Conservation (phyloP, 148 eudicot genomes). For the Bassia scoparia region DNA sequence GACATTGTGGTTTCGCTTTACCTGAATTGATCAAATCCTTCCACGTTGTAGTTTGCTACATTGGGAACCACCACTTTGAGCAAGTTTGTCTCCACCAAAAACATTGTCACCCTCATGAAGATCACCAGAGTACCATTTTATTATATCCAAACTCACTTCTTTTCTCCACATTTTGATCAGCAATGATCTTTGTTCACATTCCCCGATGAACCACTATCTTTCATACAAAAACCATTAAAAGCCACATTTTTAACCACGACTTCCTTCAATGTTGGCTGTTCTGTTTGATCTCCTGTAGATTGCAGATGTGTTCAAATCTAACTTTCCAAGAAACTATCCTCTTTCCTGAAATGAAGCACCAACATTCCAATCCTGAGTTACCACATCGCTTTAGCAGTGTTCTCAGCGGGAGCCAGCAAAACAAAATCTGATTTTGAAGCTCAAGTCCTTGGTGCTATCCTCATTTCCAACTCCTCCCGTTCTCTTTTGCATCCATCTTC, state of each 20-base stretch:
- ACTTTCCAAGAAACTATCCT: background rate
- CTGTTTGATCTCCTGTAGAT: background rate
- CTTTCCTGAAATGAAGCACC: background rate
- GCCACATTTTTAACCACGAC: background rate
- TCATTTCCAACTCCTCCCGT: background rate
- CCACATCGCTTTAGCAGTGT: background rate
- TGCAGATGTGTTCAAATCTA: background rate
- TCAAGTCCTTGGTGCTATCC: background rate
- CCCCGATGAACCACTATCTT: background rate
- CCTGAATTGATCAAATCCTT: conserved; percentile 1
- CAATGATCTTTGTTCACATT: background rate
- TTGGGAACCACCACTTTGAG: background rate
- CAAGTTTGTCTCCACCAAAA: background rate
- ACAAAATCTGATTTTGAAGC: background rate
- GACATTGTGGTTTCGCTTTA: background rate
- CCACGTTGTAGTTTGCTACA: background rate
- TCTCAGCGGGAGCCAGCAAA: background rate
- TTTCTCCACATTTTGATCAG: background rate
- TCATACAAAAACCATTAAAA: background rate
- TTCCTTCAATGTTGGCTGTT: background rate
- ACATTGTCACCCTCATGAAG: background rate
- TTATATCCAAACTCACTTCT: background rate
- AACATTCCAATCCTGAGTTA: background rate
- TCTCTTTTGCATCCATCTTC: background rate
- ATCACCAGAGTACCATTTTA: background rate